A percentile compares a stretch with the other conserved stretches of the same genome.
These are phyloP conservation scores for Glaciozyma antarctica DNA, from an alignment of 768 basidiomycete genomes.

Conservation along the genomic window DNA sequence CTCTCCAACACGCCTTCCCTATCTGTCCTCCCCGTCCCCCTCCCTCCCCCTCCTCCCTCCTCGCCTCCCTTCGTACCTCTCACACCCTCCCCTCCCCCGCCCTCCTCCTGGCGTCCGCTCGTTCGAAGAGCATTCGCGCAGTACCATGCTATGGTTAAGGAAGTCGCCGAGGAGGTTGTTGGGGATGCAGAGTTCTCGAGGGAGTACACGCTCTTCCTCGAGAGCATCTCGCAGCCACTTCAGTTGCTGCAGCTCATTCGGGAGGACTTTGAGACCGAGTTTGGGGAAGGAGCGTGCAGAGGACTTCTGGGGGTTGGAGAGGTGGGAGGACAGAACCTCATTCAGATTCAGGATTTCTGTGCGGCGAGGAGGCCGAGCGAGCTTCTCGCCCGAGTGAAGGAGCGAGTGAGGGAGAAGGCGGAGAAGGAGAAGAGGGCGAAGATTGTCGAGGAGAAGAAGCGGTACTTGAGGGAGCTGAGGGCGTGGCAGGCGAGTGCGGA, in stretches of 20 bases:
- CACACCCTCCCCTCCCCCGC: conserved; percentile 15
- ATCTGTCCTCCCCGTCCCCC: conserved; percentile 19
- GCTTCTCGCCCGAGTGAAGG: conserved; percentile 20
- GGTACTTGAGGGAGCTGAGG: too few species aligned
- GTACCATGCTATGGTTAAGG: conserved; percentile 23
- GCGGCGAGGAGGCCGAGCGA: conserved; percentile 21
- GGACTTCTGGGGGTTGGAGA: conserved; percentile 28
- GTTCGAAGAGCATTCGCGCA: conserved; percentile 23
- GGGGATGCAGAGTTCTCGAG: conserved; percentile 10
- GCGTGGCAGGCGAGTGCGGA: not conserved
- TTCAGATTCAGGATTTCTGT: conserved; percentile 23
- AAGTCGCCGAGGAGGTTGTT: conserved; percentile 27
- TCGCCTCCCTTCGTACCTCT: conserved; percentile 24
- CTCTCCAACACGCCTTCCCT: conserved; percentile 29
- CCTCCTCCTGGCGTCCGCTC: conserved; percentile 18
- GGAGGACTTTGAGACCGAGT: conserved; percentile 30
- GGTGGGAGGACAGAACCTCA: conserved; percentile 24
- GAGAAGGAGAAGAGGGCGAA: conserved; percentile 13
- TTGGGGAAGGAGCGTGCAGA: conserved; percentile 21
- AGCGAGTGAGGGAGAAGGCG: conserved; percentile 25
- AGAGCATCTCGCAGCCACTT: conserved; percentile 26
- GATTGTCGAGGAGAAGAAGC: not conserved
- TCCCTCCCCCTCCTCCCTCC: conserved; percentile 19
- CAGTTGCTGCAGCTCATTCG: conserved; percentile 28
- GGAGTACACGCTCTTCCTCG: conserved; percentile 30